phyloP scores from a whole-genome alignment of 176 grass and related monocot species.

The Oropetium thomaeum region DNA sequence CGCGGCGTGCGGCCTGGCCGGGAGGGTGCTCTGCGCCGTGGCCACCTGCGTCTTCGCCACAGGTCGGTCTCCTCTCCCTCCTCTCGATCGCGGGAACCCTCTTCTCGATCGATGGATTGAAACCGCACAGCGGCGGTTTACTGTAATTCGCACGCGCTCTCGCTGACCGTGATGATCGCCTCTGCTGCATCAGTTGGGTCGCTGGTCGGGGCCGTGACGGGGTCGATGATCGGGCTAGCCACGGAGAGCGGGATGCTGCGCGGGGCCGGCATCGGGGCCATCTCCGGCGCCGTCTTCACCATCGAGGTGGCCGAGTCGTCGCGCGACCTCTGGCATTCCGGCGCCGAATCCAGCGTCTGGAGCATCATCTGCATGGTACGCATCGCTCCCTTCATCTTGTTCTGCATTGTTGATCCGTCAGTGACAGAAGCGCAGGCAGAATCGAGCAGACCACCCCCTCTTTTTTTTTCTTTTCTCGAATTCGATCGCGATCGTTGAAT shows the following conservation, averaged over 20 bases:
- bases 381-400: background rate
- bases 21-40: slow-evolving; percentile 38
- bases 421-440: no score
- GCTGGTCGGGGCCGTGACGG: slow-evolving; percentile 53
- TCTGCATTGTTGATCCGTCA: background rate
- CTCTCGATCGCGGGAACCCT: no score
- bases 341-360: slow-evolving; percentile 58
- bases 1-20: slow-evolving; percentile 18
- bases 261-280: slow-evolving; percentile 81
- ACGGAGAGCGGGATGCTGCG: slow-evolving; percentile 69
- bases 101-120: no score
- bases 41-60: slow-evolving; percentile 42
- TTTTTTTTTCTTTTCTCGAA: no score
- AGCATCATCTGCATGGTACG: slow-evolving; percentile 65
- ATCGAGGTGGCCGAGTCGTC: slow-evolving; percentile 80
- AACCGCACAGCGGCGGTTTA: no score
- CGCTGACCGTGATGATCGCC: background rate
- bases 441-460: no score
- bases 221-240: slow-evolving; percentile 52
- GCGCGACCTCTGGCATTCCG: slow-evolving; percentile 64
- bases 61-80: no score
- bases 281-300: slow-evolving; percentile 91
- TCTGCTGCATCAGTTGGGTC: slow-evolving; percentile 38
- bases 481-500: background rate
- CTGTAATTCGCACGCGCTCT: no score